phyloP scores from a whole-genome alignment of 2,329 filamentous ascomycete species.

The Diaporthe vaccinii region DNA sequence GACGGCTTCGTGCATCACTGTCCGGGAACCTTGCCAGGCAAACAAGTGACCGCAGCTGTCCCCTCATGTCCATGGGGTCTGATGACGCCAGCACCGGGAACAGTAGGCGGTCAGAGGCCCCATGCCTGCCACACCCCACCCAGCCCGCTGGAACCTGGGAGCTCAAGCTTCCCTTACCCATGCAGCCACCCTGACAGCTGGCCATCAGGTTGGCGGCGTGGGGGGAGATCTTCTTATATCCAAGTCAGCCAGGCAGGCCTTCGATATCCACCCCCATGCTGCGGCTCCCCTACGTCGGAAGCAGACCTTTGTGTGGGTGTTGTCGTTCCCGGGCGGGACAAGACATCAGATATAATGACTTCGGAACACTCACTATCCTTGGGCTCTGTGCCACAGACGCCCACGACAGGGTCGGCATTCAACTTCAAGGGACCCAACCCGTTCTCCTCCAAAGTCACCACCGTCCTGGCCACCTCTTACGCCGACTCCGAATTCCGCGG shows the following conservation, averaged over 20 bases:
- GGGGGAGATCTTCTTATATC: background rate
- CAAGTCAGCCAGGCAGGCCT: background rate
- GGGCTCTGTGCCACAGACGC: conserved; percentile 50
- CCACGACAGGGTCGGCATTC: conserved; percentile 49
- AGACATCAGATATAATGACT: conserved; percentile 37
- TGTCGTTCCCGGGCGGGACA: conserved; percentile 10
- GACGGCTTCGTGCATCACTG: background rate
- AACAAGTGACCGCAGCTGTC: conserved; percentile 22
- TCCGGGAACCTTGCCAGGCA: background rate
- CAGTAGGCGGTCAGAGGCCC: conserved; percentile 25
- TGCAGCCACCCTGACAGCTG: background rate
- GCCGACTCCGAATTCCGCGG: conserved; percentile 93
- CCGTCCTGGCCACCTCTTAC: conserved; percentile 91
- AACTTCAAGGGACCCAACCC: conserved; percentile 70
- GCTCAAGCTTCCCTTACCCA: conserved; percentile 16
- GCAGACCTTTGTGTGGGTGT: background rate
- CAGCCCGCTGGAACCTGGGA: background rate
- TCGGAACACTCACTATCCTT: conserved; percentile 36
- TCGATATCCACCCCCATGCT: background rate
- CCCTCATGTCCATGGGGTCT: conserved; percentile 11
- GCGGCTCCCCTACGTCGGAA: background rate
- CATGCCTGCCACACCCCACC: conserved; percentile 6
- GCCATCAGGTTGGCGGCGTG: background rate
- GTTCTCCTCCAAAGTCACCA: conserved; percentile 84
- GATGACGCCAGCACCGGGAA: conserved; percentile 33